Evolutionary conservation across 2,329 filamentous ascomycete genomes (phyloP), one percentile per base, ranked within the genome.

Genomic region (Fusarium sp.): DNA sequence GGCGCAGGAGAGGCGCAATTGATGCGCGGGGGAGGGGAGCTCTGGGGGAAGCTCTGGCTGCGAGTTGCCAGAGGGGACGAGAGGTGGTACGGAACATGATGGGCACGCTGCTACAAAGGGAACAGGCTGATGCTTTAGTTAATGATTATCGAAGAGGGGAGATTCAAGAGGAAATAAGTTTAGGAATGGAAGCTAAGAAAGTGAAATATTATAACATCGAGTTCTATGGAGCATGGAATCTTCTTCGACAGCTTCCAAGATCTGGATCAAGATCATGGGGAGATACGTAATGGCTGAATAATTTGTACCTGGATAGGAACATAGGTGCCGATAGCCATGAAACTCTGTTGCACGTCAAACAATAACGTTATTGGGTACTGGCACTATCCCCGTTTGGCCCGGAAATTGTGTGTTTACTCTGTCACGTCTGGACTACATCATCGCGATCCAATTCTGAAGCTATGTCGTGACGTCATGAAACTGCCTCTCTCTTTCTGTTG

Each of bases 51-150:
- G 58, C 46, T 54, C 73, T 72, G 6, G 70, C 69, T 25, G 71
- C 61, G 16, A 74, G 31, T 19, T 69, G 72, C 42, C 70, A 51
- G 13, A 79, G 53, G 3, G 73, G 65, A 46, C 72, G 75, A 42
- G 77, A 71, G 2, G 53, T 59, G 11, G 70, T 69, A 65, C 74
- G 77, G 58, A 79, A 75, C 78, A 80, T 80, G 66, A 26, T 52
- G 46, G 58, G 21, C 43, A n/a, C n/a, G n/a, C n/a, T n/a, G n/a
- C n/a, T n/a, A 31, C 23, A 52, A 34, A 34, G 8, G 31, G 14
- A 31, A 10, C n/a, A 50, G 65, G 34, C 31, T 31, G 26, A 28
- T 51, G 31, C 39, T 61, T 19, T 42, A 31, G 28, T 52, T 16
- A 59, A 52, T 31, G 37, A 31, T 28, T 30, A 39, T 21, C 9